phyloP scores from a whole-genome alignment of 345 rosid species.

The Syzygium jambos region DNA sequence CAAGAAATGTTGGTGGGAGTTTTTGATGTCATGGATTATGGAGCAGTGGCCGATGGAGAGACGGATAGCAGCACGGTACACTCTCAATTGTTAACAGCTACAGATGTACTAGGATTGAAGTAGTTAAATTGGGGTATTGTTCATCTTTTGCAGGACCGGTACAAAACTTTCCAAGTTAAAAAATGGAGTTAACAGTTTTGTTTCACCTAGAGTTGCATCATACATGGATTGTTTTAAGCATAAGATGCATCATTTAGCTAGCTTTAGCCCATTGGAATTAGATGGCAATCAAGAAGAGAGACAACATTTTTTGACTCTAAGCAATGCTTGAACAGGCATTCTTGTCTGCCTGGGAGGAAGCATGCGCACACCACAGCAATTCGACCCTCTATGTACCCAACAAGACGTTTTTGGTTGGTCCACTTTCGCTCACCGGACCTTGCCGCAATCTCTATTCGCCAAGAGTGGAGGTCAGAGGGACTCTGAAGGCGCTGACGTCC shows the following conservation, averaged over 20 bases:
- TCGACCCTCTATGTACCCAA: neutral
- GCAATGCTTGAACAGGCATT: neutral
- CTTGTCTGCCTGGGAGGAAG: constrained; percentile 5
- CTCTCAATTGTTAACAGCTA: neutral
- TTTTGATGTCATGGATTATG: constrained; percentile 27
- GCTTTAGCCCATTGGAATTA: neutral
- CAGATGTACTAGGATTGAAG: neutral
- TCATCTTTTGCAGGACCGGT: neutral
- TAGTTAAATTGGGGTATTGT: neutral
- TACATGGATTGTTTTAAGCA: neutral
- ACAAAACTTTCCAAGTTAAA: neutral
- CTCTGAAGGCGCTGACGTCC: constrained; percentile 17
- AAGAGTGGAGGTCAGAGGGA: constrained; percentile 20
- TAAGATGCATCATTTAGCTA: neutral
- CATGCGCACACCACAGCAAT: neutral
- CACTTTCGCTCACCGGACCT: neutral
- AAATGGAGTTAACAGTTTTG: neutral
- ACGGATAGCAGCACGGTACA: constrained; percentile 23
- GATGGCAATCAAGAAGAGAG: neutral
- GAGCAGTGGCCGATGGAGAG: constrained; percentile 26
- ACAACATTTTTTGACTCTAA: neutral
- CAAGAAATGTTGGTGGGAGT: neutral
- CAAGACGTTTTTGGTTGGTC: neutral
- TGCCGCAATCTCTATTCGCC: constrained; percentile 14
- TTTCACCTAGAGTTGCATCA: neutral